These are phyloP conservation scores for Gonapodya prolifera DNA, from an alignment of 192 early-diverging fungal genomes.

Conservation along the genomic window DNA sequence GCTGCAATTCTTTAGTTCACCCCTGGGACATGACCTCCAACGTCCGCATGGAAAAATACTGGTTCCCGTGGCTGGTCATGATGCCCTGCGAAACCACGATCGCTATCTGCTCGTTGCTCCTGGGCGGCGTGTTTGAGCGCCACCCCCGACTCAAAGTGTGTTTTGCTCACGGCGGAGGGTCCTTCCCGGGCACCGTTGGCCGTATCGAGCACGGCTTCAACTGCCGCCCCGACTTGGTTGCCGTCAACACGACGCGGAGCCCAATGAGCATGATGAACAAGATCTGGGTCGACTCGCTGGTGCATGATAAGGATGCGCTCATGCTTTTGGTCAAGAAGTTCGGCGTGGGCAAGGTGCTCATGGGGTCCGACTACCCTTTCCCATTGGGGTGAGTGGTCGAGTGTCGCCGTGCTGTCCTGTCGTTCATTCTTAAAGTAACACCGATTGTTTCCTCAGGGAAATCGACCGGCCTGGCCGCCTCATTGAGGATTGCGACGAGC, in stretches of 20 bases:
- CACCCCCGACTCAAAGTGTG: constrained; percentile 45
- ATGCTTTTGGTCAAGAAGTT: constrained; percentile 49
- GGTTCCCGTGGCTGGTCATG: constrained; percentile 52
- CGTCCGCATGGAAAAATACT: constrained; percentile 51
- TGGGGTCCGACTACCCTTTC: constrained; percentile 41
- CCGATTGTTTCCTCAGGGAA: constrained; percentile 24
- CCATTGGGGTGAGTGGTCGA: constrained; percentile 3
- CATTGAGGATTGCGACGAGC: constrained; percentile 32
- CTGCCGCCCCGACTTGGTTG: constrained; percentile 49
- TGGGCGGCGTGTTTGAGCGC: constrained; percentile 54
- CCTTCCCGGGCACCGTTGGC: constrained; percentile 50
- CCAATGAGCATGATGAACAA: constrained; percentile 34
- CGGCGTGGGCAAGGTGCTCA: constrained; percentile 41
- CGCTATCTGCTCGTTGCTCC: constrained; percentile 46
- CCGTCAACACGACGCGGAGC: constrained; percentile 32
- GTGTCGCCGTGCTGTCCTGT: not conserved
- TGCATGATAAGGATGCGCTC: constrained; percentile 53
- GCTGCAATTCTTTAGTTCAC: constrained; percentile 23
- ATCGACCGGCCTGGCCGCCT: constrained; percentile 47
- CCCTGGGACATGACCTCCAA: constrained; percentile 52
- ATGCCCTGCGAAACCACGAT: constrained; percentile 59
- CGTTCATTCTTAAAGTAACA: not conserved
- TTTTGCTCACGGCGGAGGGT: constrained; percentile 55
- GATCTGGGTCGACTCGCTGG: constrained; percentile 49
- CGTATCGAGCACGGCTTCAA: constrained; percentile 55